Evolutionary conservation across 192 early-diverging fungal species (phyloP), one percentile per base, ranked within the genome.

Genomic region (Diversispora epigaea): DNA sequence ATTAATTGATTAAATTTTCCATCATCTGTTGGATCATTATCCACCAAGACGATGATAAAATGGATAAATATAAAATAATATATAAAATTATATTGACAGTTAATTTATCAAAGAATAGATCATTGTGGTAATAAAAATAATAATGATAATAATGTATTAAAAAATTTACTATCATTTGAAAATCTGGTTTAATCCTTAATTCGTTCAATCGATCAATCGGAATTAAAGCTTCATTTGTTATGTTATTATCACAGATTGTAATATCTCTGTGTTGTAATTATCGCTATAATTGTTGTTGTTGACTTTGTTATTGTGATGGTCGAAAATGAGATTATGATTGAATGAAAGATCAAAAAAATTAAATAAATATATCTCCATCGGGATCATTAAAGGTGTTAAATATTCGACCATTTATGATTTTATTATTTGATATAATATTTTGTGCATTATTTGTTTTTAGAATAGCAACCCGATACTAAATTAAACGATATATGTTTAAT

Each of bases 11-110:
- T 4, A 52, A 52, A 11, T 17, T 52, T 52, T 52, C 50, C 50
- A n/a, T n/a, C n/a, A 52, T 4, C 17, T 15, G 61, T 43, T 41
- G 61, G 61, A 41, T 63, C 61, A 11, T 25, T n/a, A 63, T 17
- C 32, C 61, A 40, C 61, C 61, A 63, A 63, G 61, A 44, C 41
- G 61, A 63, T 63, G 61, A 6, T 17, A 3, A 63, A 40, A 63
- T 40, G 39, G 41, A 32, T 41, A 19, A 40, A 44, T 17, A 25
- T 32, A 19, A 9, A 62, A 12, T 17, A 15, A 40, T 1, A 43
- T 2, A 4, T 17, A 40, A 43, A 41, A 40, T 17, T 4, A 0
- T 40, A 62, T 9, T 32, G 15, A n/a, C n/a, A 40, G 41, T 63
- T 40, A 63, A n/a, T n/a, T n/a, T n/a, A n/a, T n/a, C n/a, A n/a